phyloP scores from a whole-genome alignment of 2,329 filamentous ascomycete species.

The Colletotrichum truncatum region DNA sequence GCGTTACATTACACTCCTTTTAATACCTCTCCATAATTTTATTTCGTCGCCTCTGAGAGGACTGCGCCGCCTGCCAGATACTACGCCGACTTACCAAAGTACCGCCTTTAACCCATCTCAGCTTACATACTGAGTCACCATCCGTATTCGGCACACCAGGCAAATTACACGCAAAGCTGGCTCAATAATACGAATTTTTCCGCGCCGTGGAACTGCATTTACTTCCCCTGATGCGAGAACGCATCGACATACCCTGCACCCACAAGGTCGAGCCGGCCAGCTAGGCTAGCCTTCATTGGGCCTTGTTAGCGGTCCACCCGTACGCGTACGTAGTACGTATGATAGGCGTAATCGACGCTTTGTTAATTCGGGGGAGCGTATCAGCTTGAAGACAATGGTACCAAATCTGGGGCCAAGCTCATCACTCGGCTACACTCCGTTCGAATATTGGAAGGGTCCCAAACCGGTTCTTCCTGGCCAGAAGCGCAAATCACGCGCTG shows the following conservation, averaged over 20 bases:
- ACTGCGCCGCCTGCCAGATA: conserved; percentile 7
- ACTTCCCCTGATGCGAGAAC: not conserved
- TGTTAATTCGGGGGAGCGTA: conserved; percentile 21
- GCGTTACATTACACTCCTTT: not conserved
- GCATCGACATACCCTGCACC: conserved; percentile 11
- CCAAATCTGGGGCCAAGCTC: conserved; percentile 21
- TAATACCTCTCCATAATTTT: conserved; percentile 19
- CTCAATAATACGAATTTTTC: conserved; percentile 11
- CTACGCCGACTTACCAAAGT: not conserved
- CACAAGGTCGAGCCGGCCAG: not conserved
- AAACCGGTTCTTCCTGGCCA: conserved; percentile 28
- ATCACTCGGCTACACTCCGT: conserved; percentile 35
- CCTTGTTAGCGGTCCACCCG: conserved; percentile 9
- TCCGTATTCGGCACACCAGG: not conserved
- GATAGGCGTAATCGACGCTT: conserved; percentile 24
- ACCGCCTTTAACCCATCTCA: not conserved
- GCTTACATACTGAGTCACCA: not conserved
- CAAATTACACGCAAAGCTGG: not conserved
- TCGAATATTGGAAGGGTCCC: conserved; percentile 38
- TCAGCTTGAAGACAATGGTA: conserved; percentile 25
- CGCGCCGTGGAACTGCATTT: not conserved
- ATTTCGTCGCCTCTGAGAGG: conserved; percentile 15
- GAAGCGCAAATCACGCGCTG: conserved; percentile 18
- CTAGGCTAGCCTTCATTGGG: conserved; percentile 10
- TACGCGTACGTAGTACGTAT: conserved; percentile 23